Conservation (phyloP, 2,329 filamentous ascomycete genomes). For the Calonectria honghensis region DNA sequence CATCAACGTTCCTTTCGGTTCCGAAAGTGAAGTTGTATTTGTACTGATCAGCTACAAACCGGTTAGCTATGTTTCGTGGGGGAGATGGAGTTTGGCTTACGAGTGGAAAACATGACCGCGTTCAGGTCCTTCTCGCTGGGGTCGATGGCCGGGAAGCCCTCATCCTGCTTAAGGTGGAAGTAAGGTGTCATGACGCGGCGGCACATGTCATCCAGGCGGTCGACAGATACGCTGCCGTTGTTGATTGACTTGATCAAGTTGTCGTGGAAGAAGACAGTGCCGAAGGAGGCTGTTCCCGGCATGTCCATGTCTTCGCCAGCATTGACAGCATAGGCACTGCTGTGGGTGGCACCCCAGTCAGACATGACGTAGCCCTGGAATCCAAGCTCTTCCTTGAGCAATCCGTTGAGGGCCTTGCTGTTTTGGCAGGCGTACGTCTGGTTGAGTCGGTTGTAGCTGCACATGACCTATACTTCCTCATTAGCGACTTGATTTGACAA, state of each 20-base stretch:
- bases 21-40: constrained; percentile 45
- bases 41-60: constrained; percentile 52
- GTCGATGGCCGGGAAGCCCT: constrained; percentile 64
- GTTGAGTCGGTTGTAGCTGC: constrained; percentile 67
- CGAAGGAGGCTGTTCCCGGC: constrained; percentile 60
- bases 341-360: constrained; percentile 64
- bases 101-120: constrained; percentile 7
- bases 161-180: constrained; percentile 60
- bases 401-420: constrained; percentile 66
- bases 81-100: neutral
- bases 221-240: neutral
- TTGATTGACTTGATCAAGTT: constrained; percentile 7
- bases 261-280: constrained; percentile 10
- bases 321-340: constrained; percentile 64
- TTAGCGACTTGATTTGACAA: neutral
- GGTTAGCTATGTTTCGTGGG: neutral
- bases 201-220: constrained; percentile 10
- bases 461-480: constrained; percentile 58
- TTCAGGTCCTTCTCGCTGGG: constrained; percentile 39
- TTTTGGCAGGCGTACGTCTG: constrained; percentile 70
- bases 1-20: constrained; percentile 49
- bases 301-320: constrained; percentile 70
- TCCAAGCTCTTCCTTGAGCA: constrained; percentile 69
- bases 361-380: constrained; percentile 68
- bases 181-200: constrained; percentile 10